Conservation (phyloP, 352 stramenopile genomes). For the Hyaloperonospora arabidopsidis region DNA sequence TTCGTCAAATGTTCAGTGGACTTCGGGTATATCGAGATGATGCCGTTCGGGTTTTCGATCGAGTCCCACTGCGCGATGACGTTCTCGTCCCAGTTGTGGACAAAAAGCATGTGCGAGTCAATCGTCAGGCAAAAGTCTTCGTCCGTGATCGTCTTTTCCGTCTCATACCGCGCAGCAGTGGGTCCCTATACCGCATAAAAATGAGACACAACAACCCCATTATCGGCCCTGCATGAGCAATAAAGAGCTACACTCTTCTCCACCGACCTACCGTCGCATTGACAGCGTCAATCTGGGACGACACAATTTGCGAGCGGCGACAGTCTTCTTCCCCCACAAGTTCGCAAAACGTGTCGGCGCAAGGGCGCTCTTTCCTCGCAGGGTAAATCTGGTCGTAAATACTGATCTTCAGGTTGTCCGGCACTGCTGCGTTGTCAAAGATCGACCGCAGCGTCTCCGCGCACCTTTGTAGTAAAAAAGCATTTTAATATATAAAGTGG, state of each 20-base stretch:
- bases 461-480: conserved; percentile 29
- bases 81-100: conserved; percentile 69
- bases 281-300: conserved; percentile 56
- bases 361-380: conserved; percentile 52
- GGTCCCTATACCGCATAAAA: conserved; percentile 35
- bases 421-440: conserved; percentile 58
- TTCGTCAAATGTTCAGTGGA: conserved; percentile 54
- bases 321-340: conserved; percentile 56
- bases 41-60: conserved; percentile 58
- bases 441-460: conserved; percentile 74
- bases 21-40: conserved; percentile 81
- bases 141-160: conserved; percentile 65
- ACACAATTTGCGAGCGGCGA: conserved; percentile 55
- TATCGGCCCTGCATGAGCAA: no score
- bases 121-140: conserved; percentile 79
- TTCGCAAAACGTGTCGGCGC: conserved; percentile 56
- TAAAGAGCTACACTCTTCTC: background rate
- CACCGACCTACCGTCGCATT: conserved; percentile 45
- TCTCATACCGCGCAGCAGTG: conserved; percentile 62
- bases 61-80: conserved; percentile 66
- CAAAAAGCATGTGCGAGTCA: conserved; percentile 75
- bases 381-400: conserved; percentile 72
- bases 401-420: conserved; percentile 51
- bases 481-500: no score
- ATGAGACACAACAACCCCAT: background rate